Evolutionary conservation across 306 rosid genomes (phyloP).

Genomic region (Coriaria nepalensis): DNA sequence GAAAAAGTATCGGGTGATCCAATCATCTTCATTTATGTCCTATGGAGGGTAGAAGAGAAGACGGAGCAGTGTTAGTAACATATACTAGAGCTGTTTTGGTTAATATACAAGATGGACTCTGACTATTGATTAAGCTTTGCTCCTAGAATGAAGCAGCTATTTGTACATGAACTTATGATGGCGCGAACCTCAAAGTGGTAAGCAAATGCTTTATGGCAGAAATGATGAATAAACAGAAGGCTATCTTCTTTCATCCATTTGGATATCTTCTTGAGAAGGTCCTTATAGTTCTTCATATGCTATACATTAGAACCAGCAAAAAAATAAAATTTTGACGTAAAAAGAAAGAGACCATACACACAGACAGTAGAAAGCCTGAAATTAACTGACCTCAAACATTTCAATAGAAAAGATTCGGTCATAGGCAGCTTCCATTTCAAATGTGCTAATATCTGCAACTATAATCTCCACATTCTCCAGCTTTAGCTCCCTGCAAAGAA

Average conservation of each 20-base stretch:
- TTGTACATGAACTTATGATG: not conserved
- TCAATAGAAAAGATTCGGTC: conserved; percentile 75
- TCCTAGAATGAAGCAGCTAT: not conserved
- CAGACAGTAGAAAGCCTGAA: not conserved
- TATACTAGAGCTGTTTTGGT: too few relatives aligned
- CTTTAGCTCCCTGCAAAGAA: conserved; percentile 38
- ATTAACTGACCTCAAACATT: conserved; percentile 70
- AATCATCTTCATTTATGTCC: conserved; percentile 80
- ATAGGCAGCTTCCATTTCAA: conserved; percentile 68
- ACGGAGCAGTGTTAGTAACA: not conserved
- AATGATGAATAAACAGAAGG: conserved; percentile 63
- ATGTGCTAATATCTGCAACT: conserved; percentile 63
- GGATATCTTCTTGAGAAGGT: conserved; percentile 82
- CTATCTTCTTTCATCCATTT: conserved; percentile 72
- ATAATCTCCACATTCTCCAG: conserved; percentile 60
- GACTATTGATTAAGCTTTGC: not conserved
- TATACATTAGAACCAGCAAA: conserved; percentile 17
- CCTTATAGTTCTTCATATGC: conserved; percentile 94
- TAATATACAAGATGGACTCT: not conserved
- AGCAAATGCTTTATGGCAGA: conserved; percentile 80
- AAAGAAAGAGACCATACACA: not conserved
- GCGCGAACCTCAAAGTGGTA: conserved; percentile 78
- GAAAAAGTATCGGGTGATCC: conserved; percentile 84
- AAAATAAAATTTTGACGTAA: conserved; percentile 5
- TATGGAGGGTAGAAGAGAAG: conserved; percentile 7